These are phyloP conservation scores for Psidium friedrichsthalianum DNA, from an alignment of 345 rosid genomes.

Conservation along the genomic window DNA sequence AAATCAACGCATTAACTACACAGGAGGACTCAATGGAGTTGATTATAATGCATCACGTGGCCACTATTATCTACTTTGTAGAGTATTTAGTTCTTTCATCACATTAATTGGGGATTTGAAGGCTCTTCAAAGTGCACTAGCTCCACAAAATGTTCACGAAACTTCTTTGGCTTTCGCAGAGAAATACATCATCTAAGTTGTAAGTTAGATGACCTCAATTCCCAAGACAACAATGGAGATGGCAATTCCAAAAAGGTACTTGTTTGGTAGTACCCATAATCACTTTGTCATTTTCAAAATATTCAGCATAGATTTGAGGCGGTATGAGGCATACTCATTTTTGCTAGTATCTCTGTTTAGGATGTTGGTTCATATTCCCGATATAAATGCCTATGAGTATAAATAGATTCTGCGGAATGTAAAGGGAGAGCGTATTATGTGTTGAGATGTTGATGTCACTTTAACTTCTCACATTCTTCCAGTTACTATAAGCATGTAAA, in stretches of 20 bases:
- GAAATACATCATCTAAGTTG: slow-evolving; percentile 46
- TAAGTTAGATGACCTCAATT: slow-evolving; percentile 27
- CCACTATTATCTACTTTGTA: not conserved
- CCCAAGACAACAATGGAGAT: slow-evolving; percentile 19
- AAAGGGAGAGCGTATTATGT: not conserved
- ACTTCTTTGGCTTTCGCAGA: slow-evolving; percentile 33
- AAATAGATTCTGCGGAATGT: not conserved
- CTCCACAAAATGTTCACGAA: slow-evolving; percentile 1
- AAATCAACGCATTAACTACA: not conserved
- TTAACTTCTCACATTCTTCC: not conserved
- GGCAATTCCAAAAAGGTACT: slow-evolving; percentile 23
- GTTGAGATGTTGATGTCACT: not conserved
- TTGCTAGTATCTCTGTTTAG: not conserved
- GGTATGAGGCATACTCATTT: not conserved
- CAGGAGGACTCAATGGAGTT: not conserved
- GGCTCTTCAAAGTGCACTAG: not conserved
- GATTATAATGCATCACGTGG: not conserved
- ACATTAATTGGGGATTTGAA: not conserved
- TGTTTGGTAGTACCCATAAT: not conserved
- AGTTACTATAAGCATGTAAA: not conserved
- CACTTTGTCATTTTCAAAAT: not conserved
- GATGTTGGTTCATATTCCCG: not conserved
- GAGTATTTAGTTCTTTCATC: not conserved
- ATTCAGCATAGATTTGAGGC: not conserved
- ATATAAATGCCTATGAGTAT: not conserved